Percentiles rank a stretch among this genome's conserved stretches.
Evolutionary conservation across 2,329 filamentous ascomycete genomes (phyloP).

Genomic region (Ceratocystis albifundus): DNA sequence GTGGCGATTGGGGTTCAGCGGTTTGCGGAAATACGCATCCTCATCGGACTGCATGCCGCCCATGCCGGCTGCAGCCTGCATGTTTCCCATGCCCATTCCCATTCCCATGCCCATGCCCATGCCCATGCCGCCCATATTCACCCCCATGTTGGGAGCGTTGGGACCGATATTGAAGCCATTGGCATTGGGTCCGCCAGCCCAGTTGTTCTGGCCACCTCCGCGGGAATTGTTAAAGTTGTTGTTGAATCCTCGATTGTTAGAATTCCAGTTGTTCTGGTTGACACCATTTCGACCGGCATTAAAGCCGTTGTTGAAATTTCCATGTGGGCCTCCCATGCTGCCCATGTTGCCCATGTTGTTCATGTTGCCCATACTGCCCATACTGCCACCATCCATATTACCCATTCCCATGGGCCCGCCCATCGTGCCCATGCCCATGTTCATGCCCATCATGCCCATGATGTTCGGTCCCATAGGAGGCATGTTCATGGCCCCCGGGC

Average conservation of each 20-base stretch:
- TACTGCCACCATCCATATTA: slow-evolving; percentile 13
- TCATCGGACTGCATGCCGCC: slow-evolving; percentile 44
- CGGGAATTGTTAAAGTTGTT: slow-evolving; percentile 25
- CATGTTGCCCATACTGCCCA: slow-evolving; percentile 20
- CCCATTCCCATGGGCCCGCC: slow-evolving; percentile 12
- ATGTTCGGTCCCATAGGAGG: slow-evolving; percentile 25
- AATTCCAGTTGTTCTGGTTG: slow-evolving; percentile 27
- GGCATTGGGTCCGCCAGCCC: slow-evolving; percentile 6
- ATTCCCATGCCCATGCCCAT: slow-evolving; percentile 29
- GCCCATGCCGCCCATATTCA: slow-evolving; percentile 27
- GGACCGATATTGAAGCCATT: slow-evolving; percentile 12
- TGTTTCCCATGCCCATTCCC: slow-evolving; percentile 29
- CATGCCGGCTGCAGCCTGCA: slow-evolving; percentile 29
- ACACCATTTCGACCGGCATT: neutral
- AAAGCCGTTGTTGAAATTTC: slow-evolving; percentile 20
- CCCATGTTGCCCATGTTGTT: neutral
- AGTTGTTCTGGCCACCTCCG: neutral
- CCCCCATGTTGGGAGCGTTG: slow-evolving; percentile 24
- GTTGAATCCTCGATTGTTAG: slow-evolving; percentile 24
- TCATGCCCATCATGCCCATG: slow-evolving; percentile 33
- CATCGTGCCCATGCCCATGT: slow-evolving; percentile 24
- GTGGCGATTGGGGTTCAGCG: slow-evolving; percentile 86
- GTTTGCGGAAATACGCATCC: slow-evolving; percentile 88
- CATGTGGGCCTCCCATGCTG: slow-evolving; percentile 28
- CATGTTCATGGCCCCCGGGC: slow-evolving; percentile 28